Evolutionary conservation across 179 eudicot genomes (phyloP), one percentile per base, ranked within the genome.

Genomic region (Beta lomatogona): DNA sequence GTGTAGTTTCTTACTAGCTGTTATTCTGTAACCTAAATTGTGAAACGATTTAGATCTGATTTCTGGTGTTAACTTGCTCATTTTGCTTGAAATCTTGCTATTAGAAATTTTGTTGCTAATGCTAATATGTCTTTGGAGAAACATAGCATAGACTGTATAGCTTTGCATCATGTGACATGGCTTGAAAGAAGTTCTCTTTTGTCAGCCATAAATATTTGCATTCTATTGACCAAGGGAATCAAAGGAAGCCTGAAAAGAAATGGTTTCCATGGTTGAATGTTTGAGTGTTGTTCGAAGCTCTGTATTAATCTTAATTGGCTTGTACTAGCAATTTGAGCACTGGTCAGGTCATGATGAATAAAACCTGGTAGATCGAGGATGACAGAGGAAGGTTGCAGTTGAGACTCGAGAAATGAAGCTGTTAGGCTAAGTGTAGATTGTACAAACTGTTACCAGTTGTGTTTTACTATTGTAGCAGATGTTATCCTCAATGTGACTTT

Each of bases 11-110:
- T 36, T 36, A 36, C 41, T 59, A 64, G 14, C 22, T 59, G 36
- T 41, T 60, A 66, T 25, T 58, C 41, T 81, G 80, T 68, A 67
- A 28, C 60, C 70, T 25, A 16, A 46, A 16, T 22, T 55, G 65
- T 71, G 19, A 44, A 73, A 28, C 31, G 22, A 13, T 55, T 16
- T 28, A 54, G 45, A 28, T 53, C n/a, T 12, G 15, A 14, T 28
- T 14, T 31, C 0, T 16, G 60, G 10, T 63, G 67, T 21, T 36
- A 48, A 9, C 9, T 48, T 48, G 52, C 9, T 48, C 9, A 6
- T 4, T 6, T 9, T 58, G 64, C n/a, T 71, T 8, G 44, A 3
- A 16, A 36, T 18, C 21, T 7, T 69, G 73, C 48, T 11, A 31
- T 46, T 66, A 18, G 25, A 21, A 25, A n/a, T n/a, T n/a, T n/a